Evolutionary conservation across 805 yeast genomes (phyloP), one percentile per base, ranked within the genome.

Genomic region (Ogataea polymorpha): DNA sequence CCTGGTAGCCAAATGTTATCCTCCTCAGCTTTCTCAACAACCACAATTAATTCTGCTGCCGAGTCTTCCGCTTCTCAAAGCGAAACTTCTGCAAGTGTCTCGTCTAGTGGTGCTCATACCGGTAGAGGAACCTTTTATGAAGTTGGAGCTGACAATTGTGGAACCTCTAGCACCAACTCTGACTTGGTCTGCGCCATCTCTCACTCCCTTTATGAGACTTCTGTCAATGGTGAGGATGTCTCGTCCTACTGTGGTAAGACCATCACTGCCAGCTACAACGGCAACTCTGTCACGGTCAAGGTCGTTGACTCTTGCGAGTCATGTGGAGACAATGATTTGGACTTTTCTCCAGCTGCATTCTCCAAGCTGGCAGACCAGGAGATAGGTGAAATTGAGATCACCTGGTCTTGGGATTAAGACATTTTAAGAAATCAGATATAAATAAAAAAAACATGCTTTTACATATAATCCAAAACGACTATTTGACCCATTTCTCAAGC

Each of bases 401-500:
- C 68, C 30, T 75, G 81, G 80, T 56, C 61, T 35, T 73, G 68
- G 67, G 55, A 49, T 29, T 42, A 42, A n/a, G 28, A 10, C 11
- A 17, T 25, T 20, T 2, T 20, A 20, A 20, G 21, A 2, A 20
- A 20, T 20, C 9, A 20, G 9, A 20, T 6, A 20, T 20, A 20
- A 6, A 6, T 7, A 20, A 20, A 20, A 2, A 20, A 7, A 20
- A 16, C 12, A 13, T 34, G 32, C 13, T 17, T 13, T 31, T 31
- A 5, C 17, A 2, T 17, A 29, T 11, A 20, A 13, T 29, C 10
- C 11, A 10, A 12, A 10, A 12, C 12, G 5, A 20, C 33, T 56
- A 53, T 61, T 75, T 74, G 47, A 74, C 79, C 87, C 87, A 81
- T 48, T 73, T 58, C 48, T 67, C 63, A 46, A 82, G 79, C 54